Evolutionary conservation across 306 rosid genomes (phyloP), one percentile per base, ranked within the genome.

Genomic region (Casuarina equisetifolia): DNA sequence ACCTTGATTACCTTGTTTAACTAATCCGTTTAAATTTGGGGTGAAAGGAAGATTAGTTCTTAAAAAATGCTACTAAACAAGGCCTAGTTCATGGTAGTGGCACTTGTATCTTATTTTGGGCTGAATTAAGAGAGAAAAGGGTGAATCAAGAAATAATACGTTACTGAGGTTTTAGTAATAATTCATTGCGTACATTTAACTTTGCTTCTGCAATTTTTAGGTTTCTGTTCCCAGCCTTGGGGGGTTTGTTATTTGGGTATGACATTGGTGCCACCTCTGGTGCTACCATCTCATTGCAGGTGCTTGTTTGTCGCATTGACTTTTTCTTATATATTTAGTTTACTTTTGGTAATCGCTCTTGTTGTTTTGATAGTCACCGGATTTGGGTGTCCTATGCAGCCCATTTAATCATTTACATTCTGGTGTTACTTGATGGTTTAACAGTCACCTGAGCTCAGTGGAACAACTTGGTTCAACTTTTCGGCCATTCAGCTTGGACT

Each of bases 251-350:
- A 81, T 95, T 92, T 58, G 98, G 98, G 75, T 92, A 87, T 75
- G 98, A 95, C 84, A 95, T 95, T 66, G 98, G 98, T 77, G 97
- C 97, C 86, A 95, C 98, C 70, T 95, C 97, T 38, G 92, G 97
- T 53, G 97, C 97, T 76, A 82, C 98, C 69, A 36, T 95, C 75
- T 92, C 98, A 39, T 82, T 95, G 82, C 97, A 83, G 97, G 96
- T 92, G 81, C 74, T 54, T 15, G 9, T 15, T 35, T 20, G 20
- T 35, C 1, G 50, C 1, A 32, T 46, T 32, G 12, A 51, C 42
- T 71, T 44, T 44, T 84, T 71, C 76, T 58, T 46, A 4, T 74
- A 72, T 57, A 74, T 67, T 66, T 79, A 66, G 77, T 69, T 74
- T 71, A 0, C 44, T 15, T 48, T 42, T 20, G 5, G 15, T 49